Conservation (phyloP, 352 stramenopile genomes). For the Pythium oligandrum region DNA sequence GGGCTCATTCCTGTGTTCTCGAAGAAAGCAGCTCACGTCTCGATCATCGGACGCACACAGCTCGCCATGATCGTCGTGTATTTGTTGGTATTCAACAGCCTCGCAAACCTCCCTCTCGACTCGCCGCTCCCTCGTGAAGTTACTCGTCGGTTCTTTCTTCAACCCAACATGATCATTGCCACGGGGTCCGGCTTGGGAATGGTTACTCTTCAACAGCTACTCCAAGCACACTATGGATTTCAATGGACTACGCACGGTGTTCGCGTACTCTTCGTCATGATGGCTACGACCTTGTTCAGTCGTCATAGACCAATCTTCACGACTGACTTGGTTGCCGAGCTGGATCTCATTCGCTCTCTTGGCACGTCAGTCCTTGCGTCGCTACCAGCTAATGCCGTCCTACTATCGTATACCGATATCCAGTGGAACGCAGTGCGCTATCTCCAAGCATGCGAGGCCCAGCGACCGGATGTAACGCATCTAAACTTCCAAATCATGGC, state of each 20-base stretch:
- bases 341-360: slow-evolving; percentile 33
- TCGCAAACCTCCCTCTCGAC: slow-evolving; percentile 90
- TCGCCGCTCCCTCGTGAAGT: slow-evolving; percentile 86
- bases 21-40: too few relatives aligned
- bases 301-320: background rate
- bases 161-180: slow-evolving; percentile 87
- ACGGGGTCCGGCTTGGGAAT: slow-evolving; percentile 78
- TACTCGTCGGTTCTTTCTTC: slow-evolving; percentile 86
- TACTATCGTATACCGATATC: slow-evolving; percentile 80
- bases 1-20: slow-evolving; percentile 4
- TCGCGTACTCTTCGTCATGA: too few relatives aligned
- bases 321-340: background rate
- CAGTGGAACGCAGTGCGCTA: slow-evolving; percentile 82
- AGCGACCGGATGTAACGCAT: slow-evolving; percentile 53
- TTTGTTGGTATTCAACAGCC: slow-evolving; percentile 86
- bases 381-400: slow-evolving; percentile 37
- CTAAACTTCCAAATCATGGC: slow-evolving; percentile 79
- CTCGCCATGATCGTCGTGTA: slow-evolving; percentile 69
- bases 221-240: too few relatives aligned
- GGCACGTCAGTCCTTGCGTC: slow-evolving; percentile 34
- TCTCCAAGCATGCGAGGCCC: slow-evolving; percentile 44
- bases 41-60: slow-evolving; percentile 18
- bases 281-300: too few relatives aligned
- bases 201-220: slow-evolving; percentile 3
- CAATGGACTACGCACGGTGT: too few relatives aligned